These are phyloP conservation scores for Ceratocystis cubensis DNA, from an alignment of 2,329 filamentous ascomycete genomes.

Conservation along the genomic window DNA sequence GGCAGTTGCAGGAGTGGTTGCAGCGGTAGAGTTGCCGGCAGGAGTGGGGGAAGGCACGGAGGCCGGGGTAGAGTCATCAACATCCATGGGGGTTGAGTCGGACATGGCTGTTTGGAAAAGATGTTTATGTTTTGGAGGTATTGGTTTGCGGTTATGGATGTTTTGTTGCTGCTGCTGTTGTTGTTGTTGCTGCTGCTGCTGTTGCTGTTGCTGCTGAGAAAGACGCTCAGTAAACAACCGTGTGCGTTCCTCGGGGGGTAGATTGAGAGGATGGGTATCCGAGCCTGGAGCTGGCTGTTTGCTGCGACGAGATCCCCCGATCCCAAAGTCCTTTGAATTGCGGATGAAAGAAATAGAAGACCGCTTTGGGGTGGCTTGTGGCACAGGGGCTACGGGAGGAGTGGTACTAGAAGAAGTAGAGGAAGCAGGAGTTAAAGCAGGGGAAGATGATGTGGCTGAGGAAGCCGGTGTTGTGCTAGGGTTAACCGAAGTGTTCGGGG, in stretches of 20 bases:
- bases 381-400: conserved; percentile 2
- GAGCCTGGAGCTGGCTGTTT: conserved; percentile 40
- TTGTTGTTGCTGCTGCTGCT: conserved; percentile 7
- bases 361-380: conserved; percentile 13
- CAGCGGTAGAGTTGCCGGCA: neutral
- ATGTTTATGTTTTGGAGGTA: conserved; percentile 9
- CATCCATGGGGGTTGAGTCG: conserved; percentile 58
- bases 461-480: neutral
- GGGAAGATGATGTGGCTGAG: neutral
- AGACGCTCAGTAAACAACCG: conserved; percentile 42
- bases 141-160: neutral
- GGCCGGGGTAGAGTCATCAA: conserved; percentile 51
- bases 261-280: conserved; percentile 76
- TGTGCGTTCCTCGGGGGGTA: conserved; percentile 77
- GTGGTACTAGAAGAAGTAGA: conserved; percentile 2
- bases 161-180: conserved; percentile 1
- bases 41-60: conserved; percentile 34
- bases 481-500: neutral
- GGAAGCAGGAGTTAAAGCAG: conserved; percentile 10
- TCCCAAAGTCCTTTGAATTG: conserved; percentile 37
- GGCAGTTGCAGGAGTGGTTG: conserved; percentile 31
- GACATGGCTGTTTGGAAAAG: conserved; percentile 49
- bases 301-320: conserved; percentile 37
- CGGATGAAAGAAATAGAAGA: conserved; percentile 32
- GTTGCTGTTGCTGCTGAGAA: conserved; percentile 14